Evolutionary conservation across 106 monocot genomes (phyloP).

Genomic region (Alisma plantagoaquatica): DNA sequence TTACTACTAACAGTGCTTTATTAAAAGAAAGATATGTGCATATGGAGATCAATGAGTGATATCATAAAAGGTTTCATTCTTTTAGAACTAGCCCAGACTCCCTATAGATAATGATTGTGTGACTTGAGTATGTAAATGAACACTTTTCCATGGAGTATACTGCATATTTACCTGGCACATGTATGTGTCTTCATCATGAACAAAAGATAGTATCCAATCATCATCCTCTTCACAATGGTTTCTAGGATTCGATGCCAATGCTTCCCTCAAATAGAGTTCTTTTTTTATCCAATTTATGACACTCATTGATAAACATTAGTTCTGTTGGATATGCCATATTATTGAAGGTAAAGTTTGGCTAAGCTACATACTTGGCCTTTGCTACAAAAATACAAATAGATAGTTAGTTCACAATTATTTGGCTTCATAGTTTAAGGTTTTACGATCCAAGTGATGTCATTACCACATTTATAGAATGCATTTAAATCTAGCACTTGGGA

Average conservation of each 20-base stretch:
- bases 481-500: conserved; percentile 29
- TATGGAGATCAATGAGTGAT: too few species aligned
- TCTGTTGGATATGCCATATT: not conserved
- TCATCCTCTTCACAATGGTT: conserved; percentile 29
- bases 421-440: not conserved
- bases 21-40: too few species aligned
- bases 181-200: conserved; percentile 34
- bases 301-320: too few species aligned
- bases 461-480: conserved; percentile 26
- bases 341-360: conserved; percentile 25
- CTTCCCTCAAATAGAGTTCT: conserved; percentile 32
- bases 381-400: conserved; percentile 3
- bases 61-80: too few species aligned
- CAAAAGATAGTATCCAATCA: conserved; percentile 42
- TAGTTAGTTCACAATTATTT: not conserved
- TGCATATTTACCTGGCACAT: conserved; percentile 18
- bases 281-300: conserved; percentile 20
- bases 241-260: conserved; percentile 27
- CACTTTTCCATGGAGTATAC: too few species aligned
- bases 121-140: too few species aligned
- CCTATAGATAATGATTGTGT: too few species aligned
- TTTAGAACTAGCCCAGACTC: too few species aligned
- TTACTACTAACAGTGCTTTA: too few species aligned
- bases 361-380: conserved; percentile 28
- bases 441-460: not conserved